Percentiles rank a stretch among this genome's conserved stretches.
Conservation (phyloP, 805 yeast genomes). For the Zygoascus flipseniorum region DNA sequence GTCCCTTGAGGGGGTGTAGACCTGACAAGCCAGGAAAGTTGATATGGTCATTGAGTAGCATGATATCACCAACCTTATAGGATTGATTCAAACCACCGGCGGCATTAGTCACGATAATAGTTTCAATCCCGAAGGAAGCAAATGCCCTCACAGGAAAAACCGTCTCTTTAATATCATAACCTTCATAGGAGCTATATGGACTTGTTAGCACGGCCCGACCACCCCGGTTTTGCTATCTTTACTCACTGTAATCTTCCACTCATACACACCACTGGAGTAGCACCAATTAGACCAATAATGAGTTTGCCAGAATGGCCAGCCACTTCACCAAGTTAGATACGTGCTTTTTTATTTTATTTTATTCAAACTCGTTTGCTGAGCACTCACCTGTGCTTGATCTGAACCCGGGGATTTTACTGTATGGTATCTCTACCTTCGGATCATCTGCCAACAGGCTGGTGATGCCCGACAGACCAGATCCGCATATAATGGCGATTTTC, state of each 20-base stretch:
- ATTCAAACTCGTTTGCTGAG: not conserved
- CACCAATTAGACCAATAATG: conserved; percentile 68
- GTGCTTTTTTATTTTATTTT: not conserved
- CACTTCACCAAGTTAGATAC: conserved; percentile 32
- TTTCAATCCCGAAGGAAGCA: conserved; percentile 48
- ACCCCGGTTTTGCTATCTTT: too few relatives aligned
- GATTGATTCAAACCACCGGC: conserved; percentile 77
- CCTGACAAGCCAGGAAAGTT: conserved; percentile 91
- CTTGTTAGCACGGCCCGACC: too few relatives aligned
- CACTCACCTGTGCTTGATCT: conserved; percentile 50
- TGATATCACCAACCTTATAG: conserved; percentile 76
- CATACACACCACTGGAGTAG: conserved; percentile 80
- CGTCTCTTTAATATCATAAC: conserved; percentile 72
- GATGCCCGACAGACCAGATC: conserved; percentile 89
- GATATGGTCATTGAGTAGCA: conserved; percentile 84
- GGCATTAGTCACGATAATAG: conserved; percentile 76
- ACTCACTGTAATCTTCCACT: conserved; percentile 74
- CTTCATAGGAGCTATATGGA: conserved; percentile 58
- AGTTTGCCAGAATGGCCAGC: conserved; percentile 84
- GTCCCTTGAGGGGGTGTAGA: conserved; percentile 77
- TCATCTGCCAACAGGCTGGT: conserved; percentile 41
- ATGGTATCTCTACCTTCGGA: conserved; percentile 43
- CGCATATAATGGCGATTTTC: conserved; percentile 74
- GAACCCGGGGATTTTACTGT: conserved; percentile 71
- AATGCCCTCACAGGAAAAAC: conserved; percentile 82